phyloP scores from a whole-genome alignment of 1,284 basidiomycete species.

The Ganoderma multipileum region DNA sequence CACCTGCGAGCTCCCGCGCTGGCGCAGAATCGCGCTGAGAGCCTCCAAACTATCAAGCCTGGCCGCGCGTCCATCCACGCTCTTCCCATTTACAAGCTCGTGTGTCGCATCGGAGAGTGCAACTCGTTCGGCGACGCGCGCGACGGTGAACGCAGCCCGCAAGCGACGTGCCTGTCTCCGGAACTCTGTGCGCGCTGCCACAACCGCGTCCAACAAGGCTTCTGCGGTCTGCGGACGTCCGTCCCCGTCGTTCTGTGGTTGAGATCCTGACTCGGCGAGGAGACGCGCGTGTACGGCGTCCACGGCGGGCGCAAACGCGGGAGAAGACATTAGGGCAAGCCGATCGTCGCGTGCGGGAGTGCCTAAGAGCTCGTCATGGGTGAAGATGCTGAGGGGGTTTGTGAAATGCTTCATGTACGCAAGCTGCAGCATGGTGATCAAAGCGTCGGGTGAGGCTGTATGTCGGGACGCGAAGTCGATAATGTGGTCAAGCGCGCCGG shows the following conservation, averaged over 20 bases:
- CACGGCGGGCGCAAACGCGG: constrained; percentile 47
- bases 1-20: constrained; percentile 48
- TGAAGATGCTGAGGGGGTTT: constrained; percentile 60
- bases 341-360: constrained; percentile 26
- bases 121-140: constrained; percentile 50
- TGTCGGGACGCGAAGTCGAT: constrained; percentile 61
- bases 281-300: constrained; percentile 48
- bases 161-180: constrained; percentile 42
- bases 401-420: constrained; percentile 72
- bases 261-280: constrained; percentile 8
- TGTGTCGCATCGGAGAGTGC: constrained; percentile 46
- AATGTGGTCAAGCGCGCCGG: constrained; percentile 59
- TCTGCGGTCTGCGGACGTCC: constrained; percentile 1
- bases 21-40: constrained; percentile 48
- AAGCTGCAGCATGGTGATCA: constrained; percentile 66
- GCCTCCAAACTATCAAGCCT: constrained; percentile 37
- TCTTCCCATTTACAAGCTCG: constrained; percentile 23
- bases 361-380: constrained; percentile 40
- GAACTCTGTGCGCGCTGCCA: constrained; percentile 48
- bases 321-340: constrained; percentile 31
- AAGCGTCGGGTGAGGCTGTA: constrained; percentile 59
- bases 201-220: constrained; percentile 40
- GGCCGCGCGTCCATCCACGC: constrained; percentile 21
- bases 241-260: background rate
- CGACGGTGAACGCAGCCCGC: constrained; percentile 55